Evolutionary conservation across 2,329 filamentous ascomycete genomes (phyloP), one percentile per base, ranked within the genome.

Genomic region (Botryotinia narcissicola): DNA sequence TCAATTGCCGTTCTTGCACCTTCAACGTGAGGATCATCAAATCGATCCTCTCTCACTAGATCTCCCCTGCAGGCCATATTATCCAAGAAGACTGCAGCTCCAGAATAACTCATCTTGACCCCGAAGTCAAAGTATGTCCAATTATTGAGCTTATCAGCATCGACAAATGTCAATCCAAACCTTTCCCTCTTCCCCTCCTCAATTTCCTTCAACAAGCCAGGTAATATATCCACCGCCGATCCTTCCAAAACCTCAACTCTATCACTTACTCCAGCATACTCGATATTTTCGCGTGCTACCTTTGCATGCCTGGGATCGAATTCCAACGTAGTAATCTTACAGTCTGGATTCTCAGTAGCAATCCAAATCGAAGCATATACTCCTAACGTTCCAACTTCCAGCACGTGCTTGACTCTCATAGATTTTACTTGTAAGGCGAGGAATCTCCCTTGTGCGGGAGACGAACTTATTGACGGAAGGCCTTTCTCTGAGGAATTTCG

Each of bases 311-410:
- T 57, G 25, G 46, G 46, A 29, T 68, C 22, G 25, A 37, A 68
- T 37, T 68, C 64, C 9, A 68, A n/a, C 44, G 46, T 68, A 1
- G 46, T 68, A 25, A 57, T 51, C 46, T 57, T 68, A 46, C 64
- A 68, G 22, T 57, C 44, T 40, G 64, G 64, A 37, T 42, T 68
- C 32, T 68, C 46, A 14, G 46, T 68, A 14, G 64, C 64, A 54
- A 68, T 57, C 29, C 46, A 57, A 29, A 88, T 86, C 22, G 85
- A 83, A 1, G 84, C 84, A 78, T 87, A 89, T 12, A 84, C 87
- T 20, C 87, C 87, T 40, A 89, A 78, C 0, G 86, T 88, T 37
- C 87, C 87, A 66, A 89, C 81, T 77, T 90, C 87, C 51, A 89
- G 84, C 3, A 85, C 81, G 7, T 80, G 77, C 71, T 82, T 82